Evolutionary conservation across 306 rosid genomes (phyloP).

Genomic region (Begonia fuchsioides): DNA sequence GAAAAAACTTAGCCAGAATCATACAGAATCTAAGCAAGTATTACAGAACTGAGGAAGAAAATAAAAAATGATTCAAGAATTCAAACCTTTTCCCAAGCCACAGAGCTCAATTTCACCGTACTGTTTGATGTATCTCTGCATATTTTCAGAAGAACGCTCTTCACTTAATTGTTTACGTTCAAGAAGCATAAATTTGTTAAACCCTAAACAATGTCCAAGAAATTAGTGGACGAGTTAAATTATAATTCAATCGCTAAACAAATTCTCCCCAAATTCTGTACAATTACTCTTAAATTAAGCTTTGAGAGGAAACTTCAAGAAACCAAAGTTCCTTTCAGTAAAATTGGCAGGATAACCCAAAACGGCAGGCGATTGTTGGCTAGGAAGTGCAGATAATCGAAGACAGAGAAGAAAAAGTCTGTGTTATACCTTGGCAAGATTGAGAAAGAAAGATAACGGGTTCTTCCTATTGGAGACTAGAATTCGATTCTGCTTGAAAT

Average conservation of each 20-base stretch:
- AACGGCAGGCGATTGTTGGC: no score
- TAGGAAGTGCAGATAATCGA: neutral
- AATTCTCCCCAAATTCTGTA: no score
- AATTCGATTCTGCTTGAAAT: conserved; percentile 28
- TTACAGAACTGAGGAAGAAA: neutral
- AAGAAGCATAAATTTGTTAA: no score
- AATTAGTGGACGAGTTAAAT: no score
- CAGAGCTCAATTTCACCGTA: conserved; percentile 44
- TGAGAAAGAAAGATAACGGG: conserved; percentile 55
- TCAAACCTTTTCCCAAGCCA: conserved; percentile 54
- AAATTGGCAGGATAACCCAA: no score
- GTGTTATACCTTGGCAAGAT: conserved; percentile 48
- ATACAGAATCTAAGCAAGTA: conserved; percentile 9
- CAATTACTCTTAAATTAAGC: no score
- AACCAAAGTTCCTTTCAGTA: no score
- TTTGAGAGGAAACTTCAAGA: no score
- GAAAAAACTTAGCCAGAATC: no score
- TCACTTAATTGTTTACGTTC: no score
- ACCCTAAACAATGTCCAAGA: no score
- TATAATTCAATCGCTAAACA: no score
- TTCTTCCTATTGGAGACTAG: conserved; percentile 55
- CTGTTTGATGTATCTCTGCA: conserved; percentile 51
- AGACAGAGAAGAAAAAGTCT: neutral
- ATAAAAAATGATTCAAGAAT: conserved; percentile 6
- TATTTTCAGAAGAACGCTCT: conserved; percentile 5